Conservation (phyloP, 805 yeast genomes). For the Kodamaea restingae region DNA sequence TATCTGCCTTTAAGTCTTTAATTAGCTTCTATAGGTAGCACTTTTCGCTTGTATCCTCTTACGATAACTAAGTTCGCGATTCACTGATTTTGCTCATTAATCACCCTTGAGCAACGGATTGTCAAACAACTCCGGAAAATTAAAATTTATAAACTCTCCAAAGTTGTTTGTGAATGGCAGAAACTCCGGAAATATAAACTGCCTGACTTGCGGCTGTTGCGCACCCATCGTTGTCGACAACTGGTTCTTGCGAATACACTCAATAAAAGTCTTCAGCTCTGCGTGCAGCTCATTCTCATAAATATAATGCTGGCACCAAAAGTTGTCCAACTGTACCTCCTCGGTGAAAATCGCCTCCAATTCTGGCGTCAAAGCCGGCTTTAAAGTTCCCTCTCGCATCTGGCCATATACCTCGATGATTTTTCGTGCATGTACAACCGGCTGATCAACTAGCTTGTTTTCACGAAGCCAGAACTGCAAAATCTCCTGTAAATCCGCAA, state of each 20-base stretch:
- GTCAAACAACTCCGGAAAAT: conserved; percentile 5
- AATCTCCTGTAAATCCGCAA: conserved; percentile 2
- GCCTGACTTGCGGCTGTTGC: no score
- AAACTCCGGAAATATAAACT: conserved; percentile 2
- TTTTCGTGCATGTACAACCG: neutral
- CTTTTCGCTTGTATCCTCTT: no score
- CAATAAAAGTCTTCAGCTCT: conserved; percentile 1
- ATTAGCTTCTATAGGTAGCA: no score
- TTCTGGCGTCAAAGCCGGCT: neutral
- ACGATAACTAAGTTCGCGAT: no score
- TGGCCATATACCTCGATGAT: conserved; percentile 1
- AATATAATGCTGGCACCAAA: conserved; percentile 12
- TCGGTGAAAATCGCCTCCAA: conserved; percentile 3
- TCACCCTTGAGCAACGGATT: no score
- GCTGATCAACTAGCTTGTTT: neutral
- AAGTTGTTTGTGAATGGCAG: conserved; percentile 3
- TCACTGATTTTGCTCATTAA: no score
- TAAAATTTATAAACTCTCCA: conserved; percentile 1
- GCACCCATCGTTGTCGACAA: no score
- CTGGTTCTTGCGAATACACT: conserved; percentile 2
- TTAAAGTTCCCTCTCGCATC: neutral
- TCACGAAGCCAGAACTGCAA: conserved; percentile 1
- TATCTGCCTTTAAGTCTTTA: no score
- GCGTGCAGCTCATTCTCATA: conserved; percentile 1
- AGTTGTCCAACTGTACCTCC: conserved; percentile 10